phyloP scores from a whole-genome alignment of 768 basidiomycete genomes.

The Russula earlei region DNA sequence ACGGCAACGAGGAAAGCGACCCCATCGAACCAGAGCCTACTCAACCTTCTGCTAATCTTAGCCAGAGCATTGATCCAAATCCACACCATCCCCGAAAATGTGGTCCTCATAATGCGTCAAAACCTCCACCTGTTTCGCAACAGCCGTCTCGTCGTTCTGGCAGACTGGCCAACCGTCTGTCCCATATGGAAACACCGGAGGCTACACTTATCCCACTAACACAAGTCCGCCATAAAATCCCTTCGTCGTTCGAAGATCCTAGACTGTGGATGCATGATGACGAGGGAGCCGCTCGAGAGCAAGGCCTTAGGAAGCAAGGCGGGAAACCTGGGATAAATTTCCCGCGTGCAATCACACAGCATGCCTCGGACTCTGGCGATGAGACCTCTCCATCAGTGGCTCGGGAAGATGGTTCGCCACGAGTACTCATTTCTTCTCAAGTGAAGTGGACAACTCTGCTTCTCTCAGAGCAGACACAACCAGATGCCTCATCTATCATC shows the following conservation, averaged over 20 bases:
- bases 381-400: not conserved
- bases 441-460: conserved; percentile 3
- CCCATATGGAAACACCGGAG: not conserved
- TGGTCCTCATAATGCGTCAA: not conserved
- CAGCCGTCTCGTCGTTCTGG: conserved; percentile 10
- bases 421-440: not conserved
- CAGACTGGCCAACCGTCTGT: conserved; percentile 8
- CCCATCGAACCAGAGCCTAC: conserved; percentile 15
- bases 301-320: not conserved
- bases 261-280: not conserved
- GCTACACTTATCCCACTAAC: not conserved
- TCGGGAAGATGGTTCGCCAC: not conserved
- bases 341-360: not conserved
- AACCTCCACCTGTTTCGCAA: not conserved
- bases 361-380: not conserved
- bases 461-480: not conserved
- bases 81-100: not conserved
- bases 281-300: not conserved
- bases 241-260: not conserved
- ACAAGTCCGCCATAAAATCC: not conserved
- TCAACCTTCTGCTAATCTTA: not conserved
- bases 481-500: not conserved
- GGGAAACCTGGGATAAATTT: not conserved
- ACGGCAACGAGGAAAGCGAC: conserved; percentile 6
- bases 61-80: not conserved